Base-by-base conservation (phyloP, 2,329 filamentous ascomycete species). In the Sporothrix pallida region DNA sequence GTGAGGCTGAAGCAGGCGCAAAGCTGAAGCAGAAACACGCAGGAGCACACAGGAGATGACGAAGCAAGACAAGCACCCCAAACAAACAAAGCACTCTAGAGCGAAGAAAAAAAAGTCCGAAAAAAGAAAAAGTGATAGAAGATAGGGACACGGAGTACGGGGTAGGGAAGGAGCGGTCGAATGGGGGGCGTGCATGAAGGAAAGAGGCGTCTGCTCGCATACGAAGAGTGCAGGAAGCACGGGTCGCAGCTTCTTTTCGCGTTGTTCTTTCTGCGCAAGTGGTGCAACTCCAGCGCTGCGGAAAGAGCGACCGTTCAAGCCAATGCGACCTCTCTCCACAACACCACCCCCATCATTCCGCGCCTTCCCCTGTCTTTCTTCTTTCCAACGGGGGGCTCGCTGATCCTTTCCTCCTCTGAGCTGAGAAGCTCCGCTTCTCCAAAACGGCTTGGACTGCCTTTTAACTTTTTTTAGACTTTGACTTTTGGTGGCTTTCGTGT, bases 321-420 rank as follows among this genome's bases (percentile, higher is more conserved):
- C 62, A 67, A 67, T 63, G 17, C 60, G 8, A 63, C 60, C 31
- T 63, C 60, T 62, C 60, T 63, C 60, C 60, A 63, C 60, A 65
- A 9, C 37, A 46, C 60, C 60, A 37, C 31, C 31, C 4, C 7
- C 31, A 5, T 7, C 31, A 37, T 37, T 37, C 31, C 31, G 31
- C 31, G 31, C 31, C 31, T 37, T 37, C 31, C 31, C 31, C 31
- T 37, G 4, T 37, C 31, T 37, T 37, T 26, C 23, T 26, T 26
- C 23, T 26, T 26, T 26, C 23, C 23, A 26, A 26, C 23, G 23
- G 23, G 23, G 17, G 48, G 48, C 48, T 50, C 17, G 48, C 48
- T 50, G 13, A 52, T 52, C 48, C 48, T 52, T 6, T 15, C n/a
- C 48, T 17, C 13, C n/a, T 56, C 52, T 23, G n/a, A n/a, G 20